Percentiles rank a stretch among this genome's conserved stretches.
phyloP scores from a whole-genome alignment of 2,329 filamentous ascomycete species.

The Massarina eburnea region DNA sequence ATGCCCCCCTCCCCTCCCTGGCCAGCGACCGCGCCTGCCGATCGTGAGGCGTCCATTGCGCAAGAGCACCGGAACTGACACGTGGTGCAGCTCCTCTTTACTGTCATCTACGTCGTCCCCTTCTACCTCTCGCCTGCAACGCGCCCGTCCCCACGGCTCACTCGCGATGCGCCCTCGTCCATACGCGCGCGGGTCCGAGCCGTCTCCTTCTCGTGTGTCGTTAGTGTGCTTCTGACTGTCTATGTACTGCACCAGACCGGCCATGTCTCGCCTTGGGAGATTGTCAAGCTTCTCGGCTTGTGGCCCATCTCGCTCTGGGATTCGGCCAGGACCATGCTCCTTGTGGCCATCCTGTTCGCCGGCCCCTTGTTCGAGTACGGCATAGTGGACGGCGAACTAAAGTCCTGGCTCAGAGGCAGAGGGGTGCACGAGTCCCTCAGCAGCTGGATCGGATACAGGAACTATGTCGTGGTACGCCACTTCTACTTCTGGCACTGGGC shows the following conservation, averaged over 20 bases:
- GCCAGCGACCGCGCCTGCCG: conserved; percentile 12
- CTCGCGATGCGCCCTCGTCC: conserved; percentile 84
- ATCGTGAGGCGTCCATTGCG: conserved; percentile 17
- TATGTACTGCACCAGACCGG: conserved; percentile 62
- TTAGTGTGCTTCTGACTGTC: conserved; percentile 68
- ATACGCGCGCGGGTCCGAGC: conserved; percentile 84
- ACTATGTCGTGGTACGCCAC: conserved; percentile 74
- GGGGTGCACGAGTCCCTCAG: conserved; percentile 60
- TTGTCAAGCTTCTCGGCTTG: conserved; percentile 73
- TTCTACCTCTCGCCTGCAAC: conserved; percentile 83
- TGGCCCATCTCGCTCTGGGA: conserved; percentile 74
- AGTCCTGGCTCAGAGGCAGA: conserved; percentile 60
- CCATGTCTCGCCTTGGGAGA: conserved; percentile 51
- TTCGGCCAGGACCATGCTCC: conserved; percentile 62
- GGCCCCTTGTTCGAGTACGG: conserved; percentile 82
- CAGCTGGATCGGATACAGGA: conserved; percentile 83
- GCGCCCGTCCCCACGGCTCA: conserved; percentile 74
- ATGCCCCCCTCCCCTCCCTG: conserved; percentile 19
- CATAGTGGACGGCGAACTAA: conserved; percentile 70
- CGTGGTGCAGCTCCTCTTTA: conserved; percentile 68
- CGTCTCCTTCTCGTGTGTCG: conserved; percentile 72
- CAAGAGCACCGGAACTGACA: conserved; percentile 20
- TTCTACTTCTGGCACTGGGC: neutral
- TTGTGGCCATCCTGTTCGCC: conserved; percentile 78
- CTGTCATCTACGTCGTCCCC: conserved; percentile 84